These are phyloP conservation scores for Lentinula boryana DNA, from an alignment of 768 basidiomycete genomes.

Conservation along the genomic window DNA sequence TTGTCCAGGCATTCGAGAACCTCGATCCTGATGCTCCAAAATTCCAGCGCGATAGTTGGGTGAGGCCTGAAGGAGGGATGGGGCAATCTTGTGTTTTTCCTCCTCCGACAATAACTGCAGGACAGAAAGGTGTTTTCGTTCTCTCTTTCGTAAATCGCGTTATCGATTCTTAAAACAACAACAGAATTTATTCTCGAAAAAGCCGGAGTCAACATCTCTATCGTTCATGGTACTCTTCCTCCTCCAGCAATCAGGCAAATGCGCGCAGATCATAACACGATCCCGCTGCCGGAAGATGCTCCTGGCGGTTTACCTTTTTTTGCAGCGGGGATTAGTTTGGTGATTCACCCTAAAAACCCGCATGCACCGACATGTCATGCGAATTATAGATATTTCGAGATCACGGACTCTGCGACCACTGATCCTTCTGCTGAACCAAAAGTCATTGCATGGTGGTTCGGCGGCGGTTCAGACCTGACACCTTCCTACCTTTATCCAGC, in stretches of 20 bases:
- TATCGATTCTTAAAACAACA: conserved; percentile 20
- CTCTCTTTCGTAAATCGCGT: background rate
- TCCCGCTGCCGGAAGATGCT: conserved; percentile 56
- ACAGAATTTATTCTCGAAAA: conserved; percentile 49
- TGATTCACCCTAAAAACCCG: conserved; percentile 92
- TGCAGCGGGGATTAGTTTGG: conserved; percentile 86
- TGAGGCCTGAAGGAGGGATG: conserved; percentile 65
- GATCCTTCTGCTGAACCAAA: conserved; percentile 32
- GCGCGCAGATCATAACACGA: conserved; percentile 82
- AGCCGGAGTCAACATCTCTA: conserved; percentile 90
- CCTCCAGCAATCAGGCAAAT: conserved; percentile 91
- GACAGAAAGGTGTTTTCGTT: background rate
- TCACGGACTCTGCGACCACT: conserved; percentile 46
- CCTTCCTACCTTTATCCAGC: conserved; percentile 88
- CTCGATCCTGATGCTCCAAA: conserved; percentile 66
- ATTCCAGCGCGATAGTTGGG: conserved; percentile 82
- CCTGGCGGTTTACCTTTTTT: conserved; percentile 80
- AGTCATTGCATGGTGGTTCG: conserved; percentile 95
- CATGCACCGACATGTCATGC: conserved; percentile 91
- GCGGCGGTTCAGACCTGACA: conserved; percentile 92
- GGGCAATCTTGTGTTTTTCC: conserved; percentile 85
- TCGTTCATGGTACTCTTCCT: conserved; percentile 85
- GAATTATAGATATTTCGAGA: conserved; percentile 97
- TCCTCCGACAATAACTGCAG: conserved; percentile 22
- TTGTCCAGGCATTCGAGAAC: conserved; percentile 70